These are phyloP conservation scores for Luzula sylvatica DNA, from an alignment of 176 grass and related monocot species.

Conservation along the genomic window DNA sequence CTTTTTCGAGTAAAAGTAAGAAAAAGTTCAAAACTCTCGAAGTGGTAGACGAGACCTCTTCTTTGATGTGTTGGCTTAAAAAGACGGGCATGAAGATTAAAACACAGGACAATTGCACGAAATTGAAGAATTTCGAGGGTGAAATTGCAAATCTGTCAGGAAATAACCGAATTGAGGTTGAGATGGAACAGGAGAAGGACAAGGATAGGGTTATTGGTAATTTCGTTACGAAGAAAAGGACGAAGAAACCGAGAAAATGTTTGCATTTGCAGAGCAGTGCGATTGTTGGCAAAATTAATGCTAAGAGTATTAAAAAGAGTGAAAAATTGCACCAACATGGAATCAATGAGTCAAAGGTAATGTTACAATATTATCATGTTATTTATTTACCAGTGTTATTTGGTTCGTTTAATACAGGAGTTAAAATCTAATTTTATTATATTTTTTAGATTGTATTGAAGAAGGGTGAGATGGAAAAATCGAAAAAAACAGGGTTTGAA, in stretches of 20 bases:
- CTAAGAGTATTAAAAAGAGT: conserved; percentile 3
- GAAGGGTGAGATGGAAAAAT: conserved; percentile 30
- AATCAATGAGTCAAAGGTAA: conserved; percentile 9
- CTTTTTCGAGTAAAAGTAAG: conserved; percentile 20
- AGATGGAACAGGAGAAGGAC: conserved; percentile 4
- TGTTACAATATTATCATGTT: too few species aligned
- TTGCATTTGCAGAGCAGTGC: not conserved
- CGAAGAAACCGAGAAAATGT: conserved; percentile 11
- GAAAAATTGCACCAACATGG: not conserved
- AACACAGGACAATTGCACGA: conserved; percentile 21
- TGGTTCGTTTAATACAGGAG: too few species aligned
- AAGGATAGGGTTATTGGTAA: not conserved
- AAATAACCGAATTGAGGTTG: conserved; percentile 3
- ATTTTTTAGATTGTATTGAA: conserved; percentile 19
- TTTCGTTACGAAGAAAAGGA: conserved; percentile 26
- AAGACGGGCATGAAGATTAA: conserved; percentile 36
- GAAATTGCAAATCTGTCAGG: conserved; percentile 20
- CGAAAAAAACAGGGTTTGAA: conserved; percentile 5
- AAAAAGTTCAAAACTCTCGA: conserved; percentile 27
- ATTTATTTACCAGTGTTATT: too few species aligned
- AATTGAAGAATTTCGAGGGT: conserved; percentile 30
- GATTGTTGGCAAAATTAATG: not conserved
- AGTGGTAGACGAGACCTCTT: conserved; percentile 44
- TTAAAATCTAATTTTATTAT: too few species aligned
- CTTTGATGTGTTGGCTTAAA: conserved; percentile 53